These are phyloP conservation scores for Apiotrichum veenhuisii DNA, from an alignment of 1,284 basidiomycete species.

Conservation along the genomic window DNA sequence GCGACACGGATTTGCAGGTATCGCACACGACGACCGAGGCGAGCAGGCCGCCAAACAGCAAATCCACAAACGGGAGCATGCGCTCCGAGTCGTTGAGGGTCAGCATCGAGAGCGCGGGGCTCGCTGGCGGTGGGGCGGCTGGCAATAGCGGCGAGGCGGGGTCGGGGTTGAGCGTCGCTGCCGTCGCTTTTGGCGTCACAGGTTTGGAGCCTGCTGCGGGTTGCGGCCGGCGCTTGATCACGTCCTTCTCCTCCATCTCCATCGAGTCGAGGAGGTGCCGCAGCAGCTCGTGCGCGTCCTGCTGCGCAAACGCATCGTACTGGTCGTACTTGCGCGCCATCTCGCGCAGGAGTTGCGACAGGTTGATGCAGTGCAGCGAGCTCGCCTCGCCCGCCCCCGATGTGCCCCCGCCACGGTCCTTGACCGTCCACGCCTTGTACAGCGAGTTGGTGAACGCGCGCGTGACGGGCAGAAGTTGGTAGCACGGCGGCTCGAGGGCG, in stretches of 20 bases:
- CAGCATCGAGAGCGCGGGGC: too few relatives aligned
- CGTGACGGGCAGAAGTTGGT: constrained; percentile 42
- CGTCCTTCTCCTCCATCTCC: constrained; percentile 90
- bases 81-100: not conserved
- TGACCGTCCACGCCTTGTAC: constrained; percentile 43
- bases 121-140: not conserved
- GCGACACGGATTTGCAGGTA: constrained; percentile 76
- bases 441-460: constrained; percentile 41
- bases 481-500: constrained; percentile 43
- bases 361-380: constrained; percentile 30
- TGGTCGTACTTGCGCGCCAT: constrained; percentile 86
- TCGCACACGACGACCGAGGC: constrained; percentile 89
- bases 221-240: constrained; percentile 51
- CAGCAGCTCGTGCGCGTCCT: constrained; percentile 91
- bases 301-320: constrained; percentile 75
- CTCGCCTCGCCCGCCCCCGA: constrained; percentile 28
- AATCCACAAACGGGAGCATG: constrained; percentile 73
- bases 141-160: not conserved
- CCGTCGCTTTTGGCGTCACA: not conserved
- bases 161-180: not conserved
- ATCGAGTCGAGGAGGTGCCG: constrained; percentile 86
- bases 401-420: constrained; percentile 43
- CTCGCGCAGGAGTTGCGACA: constrained; percentile 60
- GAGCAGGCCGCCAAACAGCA: constrained; percentile 81
- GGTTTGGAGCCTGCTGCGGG: not conserved